Evolutionary conservation across 2,329 filamentous ascomycete genomes (phyloP), one percentile per base, ranked within the genome.

Genomic region (Diaporthe destruens): DNA sequence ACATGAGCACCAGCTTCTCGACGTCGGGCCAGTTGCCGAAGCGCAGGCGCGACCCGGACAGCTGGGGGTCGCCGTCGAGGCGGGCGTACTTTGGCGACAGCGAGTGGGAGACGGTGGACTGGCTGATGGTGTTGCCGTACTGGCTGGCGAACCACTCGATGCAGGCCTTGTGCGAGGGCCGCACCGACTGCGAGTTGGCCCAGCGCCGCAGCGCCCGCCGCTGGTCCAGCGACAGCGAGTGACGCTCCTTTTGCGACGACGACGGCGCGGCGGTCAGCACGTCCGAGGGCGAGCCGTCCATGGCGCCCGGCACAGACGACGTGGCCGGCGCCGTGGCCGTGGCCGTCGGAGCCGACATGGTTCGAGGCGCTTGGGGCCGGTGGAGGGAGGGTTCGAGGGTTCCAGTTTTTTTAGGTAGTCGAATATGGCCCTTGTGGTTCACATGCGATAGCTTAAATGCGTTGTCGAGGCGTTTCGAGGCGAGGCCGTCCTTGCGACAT

Each of bases 21-120:
- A 91, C 89, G 75, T 90, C 89, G 74, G 89, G 89, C 89, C 89
- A 90, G 78, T 91, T 91, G 75, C 89, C 89, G 72, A 90, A 90
- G 75, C 89, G 88, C 74, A 91, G 83, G 55, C 89, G 87, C 71
- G 88, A 90, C 55, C 89, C 89, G n/a, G 87, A 89, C 74, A 90
- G 85, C 79, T 90, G 88, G 20, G 87, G 87, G 76, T 90, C 88
- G 77, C 86, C 87, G 77, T 91, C 89, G 68, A 91, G 86, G 34
- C 89, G 87, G 49, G 88, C 88, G 76, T 91, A 91, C 77, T 90
- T 90, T 59, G 88, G 87, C 6, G 88, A 90, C 47, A 91, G 82
- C 25, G 88, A 90, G 78, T 91, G 89, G 59, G 88, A 90, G 55
- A 91, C 89, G 76, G 89, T 91, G 20, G 88, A 90, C 80, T 91